phyloP scores from a whole-genome alignment of 1,139 yeast genomes.

The Pichia sp. region DNA sequence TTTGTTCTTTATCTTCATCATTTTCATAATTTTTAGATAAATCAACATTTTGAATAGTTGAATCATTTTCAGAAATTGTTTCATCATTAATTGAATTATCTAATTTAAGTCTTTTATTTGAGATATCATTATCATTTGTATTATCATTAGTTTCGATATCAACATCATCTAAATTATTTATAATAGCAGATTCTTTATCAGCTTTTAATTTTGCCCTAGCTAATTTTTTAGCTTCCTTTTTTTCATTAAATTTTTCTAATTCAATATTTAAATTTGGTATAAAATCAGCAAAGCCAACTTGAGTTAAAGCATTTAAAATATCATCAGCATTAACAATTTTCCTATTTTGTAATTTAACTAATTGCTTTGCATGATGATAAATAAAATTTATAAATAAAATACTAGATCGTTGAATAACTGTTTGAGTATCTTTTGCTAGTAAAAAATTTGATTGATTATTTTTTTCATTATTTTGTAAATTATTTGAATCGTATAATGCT shows the following conservation, averaged over 20 bases:
- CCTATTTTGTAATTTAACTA: conserved; percentile 46
- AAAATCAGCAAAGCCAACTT: conserved; percentile 49
- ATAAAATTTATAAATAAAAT: conserved; percentile 68
- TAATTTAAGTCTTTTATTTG: not conserved
- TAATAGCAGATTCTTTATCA: too few relatives aligned
- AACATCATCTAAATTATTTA: too few relatives aligned
- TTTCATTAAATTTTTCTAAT: conserved; percentile 39
- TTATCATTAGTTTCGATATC: not conserved
- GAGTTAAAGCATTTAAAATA: conserved; percentile 51
- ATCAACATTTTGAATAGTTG: conserved; percentile 7
- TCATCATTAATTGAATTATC: conserved; percentile 11
- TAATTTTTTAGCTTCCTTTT: conserved; percentile 36
- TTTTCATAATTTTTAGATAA: conserved; percentile 16
- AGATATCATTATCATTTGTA: too few relatives aligned
- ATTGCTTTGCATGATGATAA: conserved; percentile 54
- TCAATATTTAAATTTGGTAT: conserved; percentile 48
- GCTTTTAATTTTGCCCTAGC: conserved; percentile 23
- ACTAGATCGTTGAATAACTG: conserved; percentile 65
- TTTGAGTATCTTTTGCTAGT: conserved; percentile 58
- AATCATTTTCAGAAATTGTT: conserved; percentile 1
- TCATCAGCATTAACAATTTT: conserved; percentile 65
- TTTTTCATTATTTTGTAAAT: too few relatives aligned
- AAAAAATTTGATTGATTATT: conserved; percentile 20
- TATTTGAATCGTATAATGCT: conserved; percentile 29
- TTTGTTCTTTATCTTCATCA: conserved; percentile 20